Evolutionary conservation across 345 rosid species (phyloP), one percentile per base, ranked within the genome.

Genomic region (Citrus medica): DNA sequence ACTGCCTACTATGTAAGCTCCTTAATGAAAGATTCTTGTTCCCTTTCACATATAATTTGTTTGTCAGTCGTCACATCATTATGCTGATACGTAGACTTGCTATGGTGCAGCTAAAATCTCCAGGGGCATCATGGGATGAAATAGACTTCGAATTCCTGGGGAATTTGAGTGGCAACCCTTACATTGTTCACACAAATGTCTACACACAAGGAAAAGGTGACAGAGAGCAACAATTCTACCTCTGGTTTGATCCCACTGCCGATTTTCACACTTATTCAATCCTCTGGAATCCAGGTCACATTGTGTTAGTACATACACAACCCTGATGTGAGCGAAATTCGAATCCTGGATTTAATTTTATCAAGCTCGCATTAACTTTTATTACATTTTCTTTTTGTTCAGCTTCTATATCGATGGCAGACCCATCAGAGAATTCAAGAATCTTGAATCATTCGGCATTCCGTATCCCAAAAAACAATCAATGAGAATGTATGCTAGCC

Each of bases 81-180:
- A 25, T 35, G 53, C 40, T 75, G 25, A 75, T 10, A 6, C 6
- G 21, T 55, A 24, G 30, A 38, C n/a, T 37, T 19, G 40, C 25
- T 6, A 9, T 63, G 16, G 12, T 82, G 83, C 88, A 90, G 94
- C 73, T 93, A 56, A 84, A 83, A 33, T 91, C 97, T 0, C 66
- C 73, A 51, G 97, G 94, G 51, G 75, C 86, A 65, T 56, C 83
- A 9, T 88, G 91, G 89, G 95, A 92, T 72, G 97, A 92, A 71
- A 89, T 93, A 19, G 94, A 90, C 76, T 88, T 93, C 35, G 98
- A 92, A 76, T 93, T 93, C 88, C 74, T 90, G 73, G 93, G 98
- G 33, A 93, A 93, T 76, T 61, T 87, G 67, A 91, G 86, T 24
- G 95, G 94, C 40, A 82, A 89, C 2, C 97, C 97, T 56, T 91